phyloP scores from a whole-genome alignment of 73 alveolate species.

The Tetrahymena malaccensis region DNA sequence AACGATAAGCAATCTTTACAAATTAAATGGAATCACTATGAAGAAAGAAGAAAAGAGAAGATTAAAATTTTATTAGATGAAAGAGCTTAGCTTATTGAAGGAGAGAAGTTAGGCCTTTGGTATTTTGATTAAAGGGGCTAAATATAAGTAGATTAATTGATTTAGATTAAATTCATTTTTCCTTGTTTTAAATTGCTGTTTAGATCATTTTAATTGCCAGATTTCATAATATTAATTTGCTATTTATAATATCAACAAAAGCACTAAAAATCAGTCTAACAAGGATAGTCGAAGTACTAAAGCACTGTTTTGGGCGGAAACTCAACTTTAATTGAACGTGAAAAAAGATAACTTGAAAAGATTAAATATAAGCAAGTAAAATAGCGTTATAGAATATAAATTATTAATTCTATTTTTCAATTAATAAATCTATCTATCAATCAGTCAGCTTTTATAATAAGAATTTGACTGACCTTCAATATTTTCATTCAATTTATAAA shows the following conservation, averaged over 20 bases:
- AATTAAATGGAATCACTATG: conserved; percentile 33
- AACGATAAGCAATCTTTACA: neutral
- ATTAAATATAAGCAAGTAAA: neutral
- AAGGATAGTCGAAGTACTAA: neutral
- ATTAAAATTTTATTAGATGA: conserved; percentile 17
- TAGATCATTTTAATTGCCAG: neutral
- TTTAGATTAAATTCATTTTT: neutral
- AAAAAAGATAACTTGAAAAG: neutral
- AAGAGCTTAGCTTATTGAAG: neutral
- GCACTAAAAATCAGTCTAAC: neutral
- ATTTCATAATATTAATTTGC: neutral
- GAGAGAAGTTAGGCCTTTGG: conserved; percentile 17
- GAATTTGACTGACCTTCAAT: neutral
- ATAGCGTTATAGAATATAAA: neutral
- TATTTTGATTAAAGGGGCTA: neutral
- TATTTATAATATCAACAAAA: neutral
- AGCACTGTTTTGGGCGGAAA: neutral
- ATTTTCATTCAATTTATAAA: neutral
- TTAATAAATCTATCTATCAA: too few relatives aligned
- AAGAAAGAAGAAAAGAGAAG: conserved; percentile 36
- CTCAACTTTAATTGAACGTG: neutral
- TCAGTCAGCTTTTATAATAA: neutral
- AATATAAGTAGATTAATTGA: neutral
- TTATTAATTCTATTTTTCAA: neutral
- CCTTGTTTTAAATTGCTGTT: neutral